Percentiles rank a stretch among this genome's conserved stretches.
Conservation (phyloP, 495 filamentous ascomycete species). For the Geopyxis carbonaria region DNA sequence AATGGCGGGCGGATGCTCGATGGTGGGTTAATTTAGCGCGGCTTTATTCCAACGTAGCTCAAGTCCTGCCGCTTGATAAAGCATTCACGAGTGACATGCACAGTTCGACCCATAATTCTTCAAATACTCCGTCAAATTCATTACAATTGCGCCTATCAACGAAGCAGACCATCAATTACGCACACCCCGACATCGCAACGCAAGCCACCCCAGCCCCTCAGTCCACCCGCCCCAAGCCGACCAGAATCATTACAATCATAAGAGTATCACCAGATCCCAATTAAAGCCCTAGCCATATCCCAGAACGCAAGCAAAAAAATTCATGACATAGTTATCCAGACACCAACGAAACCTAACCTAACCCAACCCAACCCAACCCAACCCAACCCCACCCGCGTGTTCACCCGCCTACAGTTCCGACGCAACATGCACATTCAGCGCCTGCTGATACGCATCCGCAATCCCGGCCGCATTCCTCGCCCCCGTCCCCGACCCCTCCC, state of each 20-base stretch:
- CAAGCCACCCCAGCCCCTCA: too few relatives aligned
- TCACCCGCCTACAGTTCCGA: conserved; percentile 54
- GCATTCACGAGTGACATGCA: too few relatives aligned
- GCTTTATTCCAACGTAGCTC: too few relatives aligned
- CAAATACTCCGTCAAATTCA: too few relatives aligned
- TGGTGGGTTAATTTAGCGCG: too few relatives aligned
- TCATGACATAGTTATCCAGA: background rate
- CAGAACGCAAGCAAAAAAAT: background rate
- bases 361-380: background rate
- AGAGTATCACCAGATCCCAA: background rate
- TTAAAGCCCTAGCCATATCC: background rate
- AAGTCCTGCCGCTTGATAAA: too few relatives aligned
- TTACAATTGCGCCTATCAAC: too few relatives aligned
- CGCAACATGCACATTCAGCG: conserved; percentile 69
- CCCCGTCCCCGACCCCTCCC: conserved; percentile 24
- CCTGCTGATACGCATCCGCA: conserved; percentile 53
- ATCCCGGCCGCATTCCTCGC: conserved; percentile 33
- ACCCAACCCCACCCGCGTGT: background rate
- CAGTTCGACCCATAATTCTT: too few relatives aligned
- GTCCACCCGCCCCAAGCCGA: too few relatives aligned
- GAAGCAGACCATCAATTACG: too few relatives aligned
- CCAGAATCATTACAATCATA: background rate
- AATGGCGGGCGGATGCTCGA: too few relatives aligned
- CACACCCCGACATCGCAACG: too few relatives aligned
- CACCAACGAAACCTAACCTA: background rate